Percentiles rank a stretch among this genome's conserved stretches.
Conservation (phyloP, 805 yeast species). For the Metschnikowia cubensis region DNA sequence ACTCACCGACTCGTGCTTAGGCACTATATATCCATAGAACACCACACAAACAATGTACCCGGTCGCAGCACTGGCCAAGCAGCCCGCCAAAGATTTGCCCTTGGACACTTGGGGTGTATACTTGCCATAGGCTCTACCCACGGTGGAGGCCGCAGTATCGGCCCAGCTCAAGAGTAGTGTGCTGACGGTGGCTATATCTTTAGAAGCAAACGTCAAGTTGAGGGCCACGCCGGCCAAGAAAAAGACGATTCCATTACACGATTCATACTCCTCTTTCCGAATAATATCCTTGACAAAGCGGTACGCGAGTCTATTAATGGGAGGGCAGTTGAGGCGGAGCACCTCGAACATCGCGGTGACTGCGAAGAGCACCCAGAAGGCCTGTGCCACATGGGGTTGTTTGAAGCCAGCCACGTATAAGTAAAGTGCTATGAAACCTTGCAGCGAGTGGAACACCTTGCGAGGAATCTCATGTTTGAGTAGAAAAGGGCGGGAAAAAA, state of each 20-base stretch:
- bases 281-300: slow-evolving; percentile 71
- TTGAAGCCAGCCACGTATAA: slow-evolving; percentile 62
- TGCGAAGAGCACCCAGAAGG: slow-evolving; percentile 53
- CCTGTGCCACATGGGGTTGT: slow-evolving; percentile 53
- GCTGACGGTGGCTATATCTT: slow-evolving; percentile 76
- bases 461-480: slow-evolving; percentile 87
- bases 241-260: slow-evolving; percentile 83
- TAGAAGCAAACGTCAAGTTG: slow-evolving; percentile 66
- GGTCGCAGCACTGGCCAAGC: slow-evolving; percentile 74
- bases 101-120: slow-evolving; percentile 72
- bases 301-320: slow-evolving; percentile 67
- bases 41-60: slow-evolving; percentile 66
- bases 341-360: slow-evolving; percentile 61
- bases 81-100: slow-evolving; percentile 86
- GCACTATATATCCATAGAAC: slow-evolving; percentile 72
- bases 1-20: slow-evolving; percentile 50
- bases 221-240: slow-evolving; percentile 74
- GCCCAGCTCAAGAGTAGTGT: slow-evolving; percentile 90
- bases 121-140: slow-evolving; percentile 84
- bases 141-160: slow-evolving; percentile 93
- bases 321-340: slow-evolving; percentile 56
- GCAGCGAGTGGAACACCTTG: slow-evolving; percentile 81
- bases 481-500: slow-evolving; percentile 33
- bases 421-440: slow-evolving; percentile 76
- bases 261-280: slow-evolving; percentile 73